Evolutionary conservation across 768 basidiomycete species (phyloP).

Genomic region (Leucosporidium scottii): DNA sequence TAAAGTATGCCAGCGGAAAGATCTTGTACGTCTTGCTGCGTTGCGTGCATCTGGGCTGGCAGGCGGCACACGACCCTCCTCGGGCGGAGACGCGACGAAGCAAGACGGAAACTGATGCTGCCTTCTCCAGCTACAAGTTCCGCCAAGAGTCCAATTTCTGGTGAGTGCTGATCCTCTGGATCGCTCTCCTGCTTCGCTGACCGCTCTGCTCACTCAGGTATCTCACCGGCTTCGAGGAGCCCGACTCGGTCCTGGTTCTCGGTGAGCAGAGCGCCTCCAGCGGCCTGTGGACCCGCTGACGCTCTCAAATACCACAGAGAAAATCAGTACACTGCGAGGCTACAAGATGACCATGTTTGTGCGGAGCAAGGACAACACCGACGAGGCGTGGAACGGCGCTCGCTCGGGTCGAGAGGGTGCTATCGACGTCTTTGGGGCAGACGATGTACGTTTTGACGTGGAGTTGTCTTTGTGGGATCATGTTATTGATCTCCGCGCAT

Average conservation of each 20-base stretch:
- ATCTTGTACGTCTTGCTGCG: constrained; percentile 41
- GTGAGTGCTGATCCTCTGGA: no score
- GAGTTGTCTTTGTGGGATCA: constrained; percentile 42
- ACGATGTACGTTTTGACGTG: constrained; percentile 49
- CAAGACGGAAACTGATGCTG: background rate
- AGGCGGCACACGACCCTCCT: background rate
- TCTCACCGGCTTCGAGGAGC: constrained; percentile 90
- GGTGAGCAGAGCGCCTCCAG: constrained; percentile 46
- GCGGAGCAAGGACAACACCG: constrained; percentile 60
- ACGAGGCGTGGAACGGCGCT: constrained; percentile 91
- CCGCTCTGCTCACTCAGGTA: constrained; percentile 48
- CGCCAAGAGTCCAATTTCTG: constrained; percentile 86
- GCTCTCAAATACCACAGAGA: constrained; percentile 21
- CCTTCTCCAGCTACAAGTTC: constrained; percentile 74
- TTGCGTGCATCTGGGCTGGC: background rate
- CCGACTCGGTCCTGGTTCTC: constrained; percentile 78
- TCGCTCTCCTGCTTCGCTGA: no score
- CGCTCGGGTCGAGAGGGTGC: constrained; percentile 63
- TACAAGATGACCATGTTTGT: constrained; percentile 84
- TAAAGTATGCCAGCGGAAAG: constrained; percentile 82
- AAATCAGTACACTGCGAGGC: constrained; percentile 53
- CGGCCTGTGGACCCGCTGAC: background rate
- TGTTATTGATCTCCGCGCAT: background rate
- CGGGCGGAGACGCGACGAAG: background rate
- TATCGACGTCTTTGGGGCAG: constrained; percentile 64